Percentiles rank a stretch among this genome's conserved stretches.
phyloP scores from a whole-genome alignment of 2,329 filamentous ascomycete species.

The Aspergillus ochraceoroseus region DNA sequence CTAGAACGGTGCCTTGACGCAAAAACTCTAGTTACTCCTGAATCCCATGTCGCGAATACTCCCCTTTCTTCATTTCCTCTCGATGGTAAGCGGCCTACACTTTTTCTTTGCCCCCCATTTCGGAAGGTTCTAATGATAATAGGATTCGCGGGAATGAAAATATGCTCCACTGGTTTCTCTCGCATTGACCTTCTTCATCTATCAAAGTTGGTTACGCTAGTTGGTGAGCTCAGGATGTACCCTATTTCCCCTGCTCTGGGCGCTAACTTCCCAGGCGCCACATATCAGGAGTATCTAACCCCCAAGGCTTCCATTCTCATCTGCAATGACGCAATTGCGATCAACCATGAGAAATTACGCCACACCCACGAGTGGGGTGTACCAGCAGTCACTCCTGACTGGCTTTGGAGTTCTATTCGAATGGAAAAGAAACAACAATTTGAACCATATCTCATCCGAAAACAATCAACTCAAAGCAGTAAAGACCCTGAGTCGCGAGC shows the following conservation, averaged over 20 bases:
- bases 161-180: conserved; percentile 77
- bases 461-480: conserved; percentile 21
- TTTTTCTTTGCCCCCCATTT: background rate
- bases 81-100: conserved; percentile 42
- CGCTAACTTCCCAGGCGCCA: conserved; percentile 54
- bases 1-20: conserved; percentile 80
- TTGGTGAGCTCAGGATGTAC: conserved; percentile 48
- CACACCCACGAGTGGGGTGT: conserved; percentile 71
- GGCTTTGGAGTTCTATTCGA: conserved; percentile 78
- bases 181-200: conserved; percentile 83
- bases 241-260: background rate
- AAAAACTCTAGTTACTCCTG: conserved; percentile 65
- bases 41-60: conserved; percentile 65
- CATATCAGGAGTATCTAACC: conserved; percentile 72
- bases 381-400: conserved; percentile 72
- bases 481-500: conserved; percentile 20
- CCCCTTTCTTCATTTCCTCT: conserved; percentile 71
- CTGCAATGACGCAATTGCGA: conserved; percentile 53
- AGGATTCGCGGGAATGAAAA: conserved; percentile 63
- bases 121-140: conserved; percentile 17
- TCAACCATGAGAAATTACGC: conserved; percentile 68
- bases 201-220: conserved; percentile 66
- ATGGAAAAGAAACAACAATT: conserved; percentile 47
- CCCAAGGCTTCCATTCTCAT: conserved; percentile 69
- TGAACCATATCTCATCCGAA: conserved; percentile 42